Evolutionary conservation across 2,329 filamentous ascomycete genomes (phyloP).

Genomic region (Alternaria viburni): DNA sequence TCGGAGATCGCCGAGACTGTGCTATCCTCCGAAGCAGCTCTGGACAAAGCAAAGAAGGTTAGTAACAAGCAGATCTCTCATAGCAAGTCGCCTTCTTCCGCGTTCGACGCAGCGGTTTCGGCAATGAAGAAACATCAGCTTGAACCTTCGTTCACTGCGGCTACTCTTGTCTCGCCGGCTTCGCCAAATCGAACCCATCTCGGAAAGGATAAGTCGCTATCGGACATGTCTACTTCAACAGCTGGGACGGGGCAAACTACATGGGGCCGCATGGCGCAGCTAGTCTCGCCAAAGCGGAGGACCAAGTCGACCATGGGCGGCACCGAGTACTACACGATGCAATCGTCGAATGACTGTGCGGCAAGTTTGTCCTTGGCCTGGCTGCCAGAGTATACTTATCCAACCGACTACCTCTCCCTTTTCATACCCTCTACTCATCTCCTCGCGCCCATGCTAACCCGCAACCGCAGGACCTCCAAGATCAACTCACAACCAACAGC

Average conservation of each 20-base stretch:
- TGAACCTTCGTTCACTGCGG: slow-evolving; percentile 27
- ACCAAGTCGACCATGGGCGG: slow-evolving; percentile 20
- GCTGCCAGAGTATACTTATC: slow-evolving; percentile 37
- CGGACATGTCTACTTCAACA: slow-evolving; percentile 29
- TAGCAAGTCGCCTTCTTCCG: slow-evolving; percentile 23
- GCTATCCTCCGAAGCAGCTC: slow-evolving; percentile 38
- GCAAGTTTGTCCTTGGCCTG: slow-evolving; percentile 42
- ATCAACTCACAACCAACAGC: slow-evolving; percentile 30
- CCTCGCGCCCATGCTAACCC: slow-evolving; percentile 16
- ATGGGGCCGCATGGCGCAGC: slow-evolving; percentile 31
- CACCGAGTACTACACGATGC: slow-evolving; percentile 21
- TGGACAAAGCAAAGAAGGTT: slow-evolving; percentile 49
- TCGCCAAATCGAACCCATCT: slow-evolving; percentile 12
- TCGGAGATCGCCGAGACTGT: slow-evolving; percentile 46
- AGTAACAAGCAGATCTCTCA: slow-evolving; percentile 37
- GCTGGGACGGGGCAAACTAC: slow-evolving; percentile 30
- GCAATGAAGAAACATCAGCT: slow-evolving; percentile 25
- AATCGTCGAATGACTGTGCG: slow-evolving; percentile 24
- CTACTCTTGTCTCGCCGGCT: slow-evolving; percentile 29
- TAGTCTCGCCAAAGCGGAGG: slow-evolving; percentile 31
- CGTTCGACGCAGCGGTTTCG: slow-evolving; percentile 30
- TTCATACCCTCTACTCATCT: slow-evolving; percentile 1
- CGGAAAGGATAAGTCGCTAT: slow-evolving; percentile 25
- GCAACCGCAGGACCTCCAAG: slow-evolving; percentile 38
- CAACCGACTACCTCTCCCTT: slow-evolving; percentile 3